phyloP scores from a whole-genome alignment of 331 rosid genomes.

The Saraca asoca region DNA sequence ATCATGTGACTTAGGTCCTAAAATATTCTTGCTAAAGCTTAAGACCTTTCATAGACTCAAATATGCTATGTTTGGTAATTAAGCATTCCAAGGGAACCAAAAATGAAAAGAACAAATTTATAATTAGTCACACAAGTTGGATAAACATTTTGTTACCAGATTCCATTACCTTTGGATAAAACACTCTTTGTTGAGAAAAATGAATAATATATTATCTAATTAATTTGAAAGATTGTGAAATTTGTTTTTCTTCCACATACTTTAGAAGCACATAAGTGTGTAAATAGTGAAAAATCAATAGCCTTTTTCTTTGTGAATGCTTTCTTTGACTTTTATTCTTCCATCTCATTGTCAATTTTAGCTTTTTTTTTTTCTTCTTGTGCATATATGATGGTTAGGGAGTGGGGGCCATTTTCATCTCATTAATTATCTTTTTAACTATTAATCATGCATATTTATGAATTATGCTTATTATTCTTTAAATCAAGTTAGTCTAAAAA shows the following conservation, averaged over 20 bases:
- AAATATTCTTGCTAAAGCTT: conserved; percentile 40
- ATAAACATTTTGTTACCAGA: conserved; percentile 4
- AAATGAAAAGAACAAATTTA: conserved; percentile 31
- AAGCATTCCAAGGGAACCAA: conserved; percentile 33
- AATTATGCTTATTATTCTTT: too few species aligned
- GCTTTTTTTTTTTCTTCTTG: background rate
- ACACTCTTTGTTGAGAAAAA: too few species aligned
- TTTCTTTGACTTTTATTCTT: conserved; percentile 24
- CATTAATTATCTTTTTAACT: too few species aligned
- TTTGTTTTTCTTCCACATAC: background rate
- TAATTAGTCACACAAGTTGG: conserved; percentile 9
- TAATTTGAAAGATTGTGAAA: too few species aligned
- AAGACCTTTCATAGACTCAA: conserved; percentile 22
- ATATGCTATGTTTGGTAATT: conserved; percentile 34
- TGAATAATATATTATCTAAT: too few species aligned
- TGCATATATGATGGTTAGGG: too few species aligned
- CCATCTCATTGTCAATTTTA: background rate
- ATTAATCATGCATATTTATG: too few species aligned
- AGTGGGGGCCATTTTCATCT: too few species aligned
- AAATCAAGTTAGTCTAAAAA: too few species aligned
- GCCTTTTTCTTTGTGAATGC: conserved; percentile 3
- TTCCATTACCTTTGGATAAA: conserved; percentile 20
- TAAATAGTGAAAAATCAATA: conserved; percentile 16
- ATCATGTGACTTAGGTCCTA: conserved; percentile 43
- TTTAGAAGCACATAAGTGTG: conserved; percentile 1